Evolutionary conservation across 73 alveolate genomes (phyloP), one percentile per base, ranked within the genome.

Genomic region (Breviolum minutum): DNA sequence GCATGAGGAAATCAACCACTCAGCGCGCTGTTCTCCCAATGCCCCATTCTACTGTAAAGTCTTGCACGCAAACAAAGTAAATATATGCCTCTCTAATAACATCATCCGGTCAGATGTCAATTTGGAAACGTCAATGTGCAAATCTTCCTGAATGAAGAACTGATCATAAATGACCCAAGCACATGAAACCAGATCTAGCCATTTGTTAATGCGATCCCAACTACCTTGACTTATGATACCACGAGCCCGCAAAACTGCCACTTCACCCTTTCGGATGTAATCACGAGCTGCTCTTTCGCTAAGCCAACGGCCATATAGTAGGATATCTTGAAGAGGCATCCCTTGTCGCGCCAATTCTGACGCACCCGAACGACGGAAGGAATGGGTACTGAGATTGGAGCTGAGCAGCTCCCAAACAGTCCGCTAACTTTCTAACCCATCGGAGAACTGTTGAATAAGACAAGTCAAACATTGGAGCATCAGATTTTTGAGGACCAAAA

Each of bases 351-450:
- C 63, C 8, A 70, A 62, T 27, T 68, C 96, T 5, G 87, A 71
- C 6, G 96, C 96, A 1, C 96, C 96, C 0, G 96, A 70, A 16
- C 96, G 87, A 11, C 96, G 12, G 76, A 89, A 89, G 13, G 89
- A 11, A 62, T 70, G 96, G 22, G 97, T 90, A 27, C 88, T 90
- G 61, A 90, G 66, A 12, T 16, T 60, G 22, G 22, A 90, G 24
- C 29, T n/a, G 29, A 26, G 64, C 87, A 2, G 77, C 73, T 7
- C 97, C 97, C 69, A 90, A 29, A 14, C 54, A 63, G 40, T n/a
- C n/a, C 0, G 97, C 27, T 5, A 90, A 62, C 85, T 60, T 32
- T 62, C 60, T 12, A 32, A 90, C 86, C 87, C 87, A 54, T n/a
- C 88, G 86, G 29, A 70, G 63, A 17, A 71, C 97, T 19, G 87